These are phyloP conservation scores for Cercospora sp. DNA, from an alignment of 2,329 filamentous ascomycete genomes.

Conservation along the genomic window DNA sequence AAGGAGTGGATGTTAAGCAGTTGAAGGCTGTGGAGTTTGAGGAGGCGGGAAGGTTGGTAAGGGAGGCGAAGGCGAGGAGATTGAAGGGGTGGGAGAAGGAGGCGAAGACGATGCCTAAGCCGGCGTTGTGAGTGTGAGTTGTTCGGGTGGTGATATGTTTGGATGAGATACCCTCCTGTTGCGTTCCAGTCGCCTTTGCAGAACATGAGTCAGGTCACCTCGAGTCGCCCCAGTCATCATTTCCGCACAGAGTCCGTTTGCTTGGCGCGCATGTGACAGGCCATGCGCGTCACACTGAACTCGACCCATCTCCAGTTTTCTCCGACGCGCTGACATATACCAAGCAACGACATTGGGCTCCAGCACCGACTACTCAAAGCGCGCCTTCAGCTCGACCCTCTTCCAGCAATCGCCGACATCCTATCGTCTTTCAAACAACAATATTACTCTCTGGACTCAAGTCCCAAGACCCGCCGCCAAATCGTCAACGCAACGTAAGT, in stretches of 20 bases:
- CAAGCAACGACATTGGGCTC: neutral
- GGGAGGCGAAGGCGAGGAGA: slow-evolving; percentile 35
- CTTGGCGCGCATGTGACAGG: neutral
- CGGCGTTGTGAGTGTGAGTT: slow-evolving; percentile 24
- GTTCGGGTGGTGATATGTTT: neutral
- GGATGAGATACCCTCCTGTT: neutral
- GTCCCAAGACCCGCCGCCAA: neutral
- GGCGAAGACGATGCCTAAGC: slow-evolving; percentile 37
- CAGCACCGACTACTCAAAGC: neutral
- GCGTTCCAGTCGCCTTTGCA: neutral
- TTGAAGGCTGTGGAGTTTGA: slow-evolving; percentile 29
- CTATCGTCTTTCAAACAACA: neutral
- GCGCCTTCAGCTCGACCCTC: neutral
- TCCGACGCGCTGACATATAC: neutral
- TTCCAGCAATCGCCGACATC: neutral
- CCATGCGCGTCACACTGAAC: neutral
- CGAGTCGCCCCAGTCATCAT: neutral
- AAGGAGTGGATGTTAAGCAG: slow-evolving; percentile 29
- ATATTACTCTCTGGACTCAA: neutral
- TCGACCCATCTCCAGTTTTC: neutral
- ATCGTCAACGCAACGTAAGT: neutral
- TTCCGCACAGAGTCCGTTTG: neutral
- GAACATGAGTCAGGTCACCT: neutral
- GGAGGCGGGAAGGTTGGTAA: slow-evolving; percentile 33
- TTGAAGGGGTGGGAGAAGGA: slow-evolving; percentile 37